Percentiles rank a stretch among this genome's conserved stretches.
These are phyloP conservation scores for Scheffersomyces cryptocercus DNA, from an alignment of 1,139 yeast genomes.

Conservation along the genomic window DNA sequence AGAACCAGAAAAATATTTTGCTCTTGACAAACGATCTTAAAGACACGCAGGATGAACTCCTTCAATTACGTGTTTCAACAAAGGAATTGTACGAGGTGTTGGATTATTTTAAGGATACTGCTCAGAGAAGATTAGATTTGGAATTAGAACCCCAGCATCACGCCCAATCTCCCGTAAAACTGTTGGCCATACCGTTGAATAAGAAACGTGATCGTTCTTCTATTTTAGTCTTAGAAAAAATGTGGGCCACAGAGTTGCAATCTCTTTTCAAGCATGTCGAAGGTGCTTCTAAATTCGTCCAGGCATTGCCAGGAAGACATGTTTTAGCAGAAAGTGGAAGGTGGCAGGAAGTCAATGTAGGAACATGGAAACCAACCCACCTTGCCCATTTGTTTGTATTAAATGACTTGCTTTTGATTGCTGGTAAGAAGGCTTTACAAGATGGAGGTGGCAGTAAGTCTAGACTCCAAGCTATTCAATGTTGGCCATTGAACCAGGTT, in stretches of 20 bases:
- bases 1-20: slow-evolving; percentile 72
- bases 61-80: slow-evolving; percentile 59
- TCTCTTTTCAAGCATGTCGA: slow-evolving; percentile 81
- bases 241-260: slow-evolving; percentile 79
- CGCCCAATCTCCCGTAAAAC: slow-evolving; percentile 1
- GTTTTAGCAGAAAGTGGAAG: slow-evolving; percentile 77
- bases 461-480: slow-evolving; percentile 68
- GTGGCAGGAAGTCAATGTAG: slow-evolving; percentile 86
- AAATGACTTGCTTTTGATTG: slow-evolving; percentile 76
- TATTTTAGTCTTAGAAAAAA: slow-evolving; percentile 68
- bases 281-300: slow-evolving; percentile 82
- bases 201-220: slow-evolving; percentile 59
- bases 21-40: slow-evolving; percentile 66
- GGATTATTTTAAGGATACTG: slow-evolving; percentile 68
- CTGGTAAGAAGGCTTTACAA: slow-evolving; percentile 54
- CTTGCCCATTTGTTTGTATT: slow-evolving; percentile 75
- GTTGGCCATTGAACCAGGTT: slow-evolving; percentile 74
- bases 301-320: slow-evolving; percentile 80
- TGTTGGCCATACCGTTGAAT: slow-evolving; percentile 4
- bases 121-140: slow-evolving; percentile 55
- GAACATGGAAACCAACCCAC: slow-evolving; percentile 81
- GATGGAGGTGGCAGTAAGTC: slow-evolving; percentile 29
- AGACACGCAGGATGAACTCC: slow-evolving; percentile 64
- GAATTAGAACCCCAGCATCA: slow-evolving; percentile 27
- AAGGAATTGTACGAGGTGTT: slow-evolving; percentile 63